These are phyloP conservation scores for Skeletonema costatum DNA, from an alignment of 108 stramenopile species.

Conservation along the genomic window DNA sequence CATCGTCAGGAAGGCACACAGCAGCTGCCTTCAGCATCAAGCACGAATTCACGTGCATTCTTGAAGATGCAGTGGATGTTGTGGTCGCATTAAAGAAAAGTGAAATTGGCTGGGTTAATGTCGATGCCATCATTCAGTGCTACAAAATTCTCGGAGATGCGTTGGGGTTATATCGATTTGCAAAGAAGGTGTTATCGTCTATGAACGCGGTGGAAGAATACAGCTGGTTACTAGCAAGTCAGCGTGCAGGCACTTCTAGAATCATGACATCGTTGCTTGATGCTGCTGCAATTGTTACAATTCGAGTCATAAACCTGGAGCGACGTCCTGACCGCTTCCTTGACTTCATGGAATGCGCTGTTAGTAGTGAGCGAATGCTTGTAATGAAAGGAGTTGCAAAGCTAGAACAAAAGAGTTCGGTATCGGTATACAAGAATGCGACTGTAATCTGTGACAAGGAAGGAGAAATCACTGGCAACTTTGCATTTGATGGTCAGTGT, in stretches of 20 bases:
- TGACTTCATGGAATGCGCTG: constrained; percentile 63
- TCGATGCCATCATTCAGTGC: constrained; percentile 33
- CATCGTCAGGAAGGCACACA: constrained; percentile 12
- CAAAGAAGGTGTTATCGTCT: constrained; percentile 20
- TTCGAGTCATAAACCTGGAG: constrained; percentile 75
- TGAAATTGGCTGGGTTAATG: constrained; percentile 13
- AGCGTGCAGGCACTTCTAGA: constrained; percentile 9
- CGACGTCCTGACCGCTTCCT: constrained; percentile 63
- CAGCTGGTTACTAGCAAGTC: not conserved
- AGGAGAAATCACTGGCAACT: constrained; percentile 45
- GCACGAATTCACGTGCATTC: constrained; percentile 23
- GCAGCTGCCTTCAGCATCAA: constrained; percentile 32
- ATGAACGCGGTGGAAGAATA: not conserved
- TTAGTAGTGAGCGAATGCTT: constrained; percentile 46
- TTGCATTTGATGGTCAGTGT: constrained; percentile 75
- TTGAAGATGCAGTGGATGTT: constrained; percentile 8
- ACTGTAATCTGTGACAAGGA: not conserved
- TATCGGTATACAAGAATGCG: not conserved
- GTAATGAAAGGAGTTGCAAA: constrained; percentile 55
- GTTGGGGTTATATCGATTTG: constrained; percentile 10
- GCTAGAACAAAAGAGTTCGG: constrained; percentile 5
- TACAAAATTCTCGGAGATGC: constrained; percentile 49
- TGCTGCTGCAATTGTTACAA: constrained; percentile 38
- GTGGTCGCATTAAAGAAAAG: not conserved
- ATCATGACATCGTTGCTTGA: constrained; percentile 35